Base-by-base conservation (phyloP, 768 basidiomycete genomes). In the Artomyces pyxidatus region DNA sequence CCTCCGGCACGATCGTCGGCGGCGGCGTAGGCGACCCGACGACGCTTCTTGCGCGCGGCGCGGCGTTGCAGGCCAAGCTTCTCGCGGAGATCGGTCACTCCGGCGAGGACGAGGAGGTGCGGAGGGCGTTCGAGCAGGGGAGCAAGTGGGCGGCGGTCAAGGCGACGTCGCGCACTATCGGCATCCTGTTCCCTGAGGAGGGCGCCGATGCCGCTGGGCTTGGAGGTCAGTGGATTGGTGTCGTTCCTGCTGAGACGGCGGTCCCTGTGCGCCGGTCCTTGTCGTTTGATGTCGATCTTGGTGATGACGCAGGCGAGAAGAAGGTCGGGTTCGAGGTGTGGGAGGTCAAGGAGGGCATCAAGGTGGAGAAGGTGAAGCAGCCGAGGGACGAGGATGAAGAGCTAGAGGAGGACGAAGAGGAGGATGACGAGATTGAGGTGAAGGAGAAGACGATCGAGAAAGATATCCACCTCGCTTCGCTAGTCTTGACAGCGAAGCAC, bases 1-100 rank as follows among this genome's bases (percentile, higher is more conserved):
- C 75, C 9, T 66, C 74, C 1, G 81, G 83, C 0, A 83, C 80
- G 0, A 78, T 85, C 26, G 76, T 79, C 0, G 85, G 85, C 37
- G 86, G 85, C 0, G 84, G 85, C 17, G 65, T 76, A 2, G 85
- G 84, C 12, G 86, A 89, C 62, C 87, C 88, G 0, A 88, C 85
- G 1, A 83, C 86, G 9, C 72, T 89, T 42, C 70, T 91, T 0
- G 81, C 86, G 1, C 69, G 84, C 9, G 88, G 88, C n/a, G 83
- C 80, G 49, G 88, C 85, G 3, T 59, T 83, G 35, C 88, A 90
- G 61, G 88, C 84, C 2, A 76, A 76, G 40, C 61, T 88, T 30
- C 69, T 90, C 30, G 65, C 74, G 1, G 60, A 63, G 10, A 66
- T 86, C 26, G 66, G 68, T 3, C 63, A 68, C 45, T 58, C 62